phyloP scores from a whole-genome alignment of 2,329 filamentous ascomycete species.

The Diplodia sapinea region DNA sequence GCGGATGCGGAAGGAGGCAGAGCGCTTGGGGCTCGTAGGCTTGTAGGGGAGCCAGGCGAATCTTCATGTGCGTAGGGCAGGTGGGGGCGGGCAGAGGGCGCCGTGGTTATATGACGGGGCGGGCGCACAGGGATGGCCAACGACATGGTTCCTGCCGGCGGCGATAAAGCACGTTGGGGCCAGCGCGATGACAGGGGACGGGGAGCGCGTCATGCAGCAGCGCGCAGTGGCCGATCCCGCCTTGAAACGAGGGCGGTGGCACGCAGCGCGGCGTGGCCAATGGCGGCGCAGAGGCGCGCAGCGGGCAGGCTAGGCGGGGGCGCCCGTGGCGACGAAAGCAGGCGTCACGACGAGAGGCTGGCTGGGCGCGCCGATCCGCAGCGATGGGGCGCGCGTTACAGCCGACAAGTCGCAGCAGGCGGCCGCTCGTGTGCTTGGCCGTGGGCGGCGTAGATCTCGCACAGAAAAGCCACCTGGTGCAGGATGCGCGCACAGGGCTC shows the following conservation, averaged over 20 bases:
- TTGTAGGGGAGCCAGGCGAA: background rate
- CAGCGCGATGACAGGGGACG: conserved; percentile 23
- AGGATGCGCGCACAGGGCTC: conserved; percentile 24
- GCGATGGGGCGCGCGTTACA: conserved; percentile 19
- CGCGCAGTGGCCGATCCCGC: conserved; percentile 26
- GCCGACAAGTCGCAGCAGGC: conserved; percentile 17
- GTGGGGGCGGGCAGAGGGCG: conserved; percentile 22
- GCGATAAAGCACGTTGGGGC: conserved; percentile 28
- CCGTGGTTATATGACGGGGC: conserved; percentile 23
- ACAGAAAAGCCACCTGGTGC: conserved; percentile 24
- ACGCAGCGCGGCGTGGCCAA: conserved; percentile 21
- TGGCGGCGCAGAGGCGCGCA: conserved; percentile 3
- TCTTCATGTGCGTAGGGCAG: conserved; percentile 29
- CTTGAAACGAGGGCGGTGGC: conserved; percentile 29
- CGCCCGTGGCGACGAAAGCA: conserved; percentile 28
- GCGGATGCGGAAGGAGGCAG: conserved; percentile 25
- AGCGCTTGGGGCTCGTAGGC: conserved; percentile 3
- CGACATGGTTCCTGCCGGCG: conserved; percentile 20
- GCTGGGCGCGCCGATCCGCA: conserved; percentile 22
- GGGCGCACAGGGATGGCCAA: conserved; percentile 24
- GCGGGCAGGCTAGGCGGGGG: conserved; percentile 22
- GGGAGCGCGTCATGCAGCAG: conserved; percentile 25
- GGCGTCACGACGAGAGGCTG: conserved; percentile 17
- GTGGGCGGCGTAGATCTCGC: conserved; percentile 18
- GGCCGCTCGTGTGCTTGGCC: conserved; percentile 21